phyloP scores from a whole-genome alignment of 768 basidiomycete genomes.

The Calocera viscosa region DNA sequence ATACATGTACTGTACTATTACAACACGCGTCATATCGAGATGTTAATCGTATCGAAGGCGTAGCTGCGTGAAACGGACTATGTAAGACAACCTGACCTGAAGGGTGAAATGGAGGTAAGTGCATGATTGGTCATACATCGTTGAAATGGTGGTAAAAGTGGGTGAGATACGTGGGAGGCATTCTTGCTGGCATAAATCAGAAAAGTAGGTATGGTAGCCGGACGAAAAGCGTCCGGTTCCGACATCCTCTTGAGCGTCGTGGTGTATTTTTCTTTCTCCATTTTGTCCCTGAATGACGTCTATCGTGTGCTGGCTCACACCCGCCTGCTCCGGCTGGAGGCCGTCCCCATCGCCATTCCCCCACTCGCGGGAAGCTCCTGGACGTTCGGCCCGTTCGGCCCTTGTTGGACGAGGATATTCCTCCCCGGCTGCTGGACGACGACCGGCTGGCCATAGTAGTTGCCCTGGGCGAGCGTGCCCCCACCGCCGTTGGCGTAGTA shows the following conservation, averaged over 20 bases:
- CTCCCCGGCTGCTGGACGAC: conserved; percentile 6
- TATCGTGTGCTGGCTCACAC: too few species aligned
- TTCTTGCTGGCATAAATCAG: too few species aligned
- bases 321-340: background rate
- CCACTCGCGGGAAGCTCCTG: background rate
- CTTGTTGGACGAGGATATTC: conserved; percentile 2
- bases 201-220: too few species aligned
- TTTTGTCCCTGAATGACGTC: too few species aligned
- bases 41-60: conserved; percentile 6
- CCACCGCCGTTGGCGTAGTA: background rate
- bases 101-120: background rate
- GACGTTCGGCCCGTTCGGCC: background rate
- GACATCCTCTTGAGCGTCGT: too few species aligned
- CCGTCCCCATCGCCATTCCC: background rate
- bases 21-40: background rate
- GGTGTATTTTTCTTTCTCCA: too few species aligned
- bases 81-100: background rate
- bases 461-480: background rate
- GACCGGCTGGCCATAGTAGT: background rate
- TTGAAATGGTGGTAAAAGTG: background rate
- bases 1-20: conserved; percentile 8
- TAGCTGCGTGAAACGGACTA: background rate
- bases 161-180: too few species aligned
- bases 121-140: background rate
- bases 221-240: too few species aligned